Conservation (phyloP, 1,139 yeast species). For the Zygosaccharomyces pseudobailii region DNA sequence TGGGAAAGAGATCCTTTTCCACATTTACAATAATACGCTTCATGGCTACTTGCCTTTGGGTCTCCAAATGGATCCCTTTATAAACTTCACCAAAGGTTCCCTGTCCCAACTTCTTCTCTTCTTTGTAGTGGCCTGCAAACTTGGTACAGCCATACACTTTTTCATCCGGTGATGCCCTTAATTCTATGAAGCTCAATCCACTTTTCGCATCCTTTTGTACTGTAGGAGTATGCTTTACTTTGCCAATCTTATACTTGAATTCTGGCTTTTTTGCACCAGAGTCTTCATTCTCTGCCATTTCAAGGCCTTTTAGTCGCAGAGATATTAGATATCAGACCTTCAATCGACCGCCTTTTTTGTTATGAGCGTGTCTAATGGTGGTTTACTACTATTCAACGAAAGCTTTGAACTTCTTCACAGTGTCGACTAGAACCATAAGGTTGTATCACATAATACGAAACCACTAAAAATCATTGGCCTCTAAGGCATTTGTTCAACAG, state of each 20-base stretch:
- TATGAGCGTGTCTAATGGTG: neutral
- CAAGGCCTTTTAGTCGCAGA: neutral
- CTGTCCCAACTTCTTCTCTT: slow-evolving; percentile 72
- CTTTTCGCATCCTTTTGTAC: slow-evolving; percentile 27
- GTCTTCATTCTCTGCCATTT: slow-evolving; percentile 3
- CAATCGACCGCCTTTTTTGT: neutral
- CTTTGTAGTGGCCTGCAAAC: slow-evolving; percentile 42
- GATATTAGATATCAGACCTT: neutral
- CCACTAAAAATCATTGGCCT: neutral
- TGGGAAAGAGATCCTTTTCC: slow-evolving; percentile 89
- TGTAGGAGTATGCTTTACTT: slow-evolving; percentile 32
- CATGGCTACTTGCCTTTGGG: slow-evolving; percentile 67
- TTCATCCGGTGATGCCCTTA: slow-evolving; percentile 25
- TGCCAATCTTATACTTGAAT: slow-evolving; percentile 33
- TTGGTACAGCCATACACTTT: slow-evolving; percentile 32
- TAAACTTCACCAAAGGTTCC: slow-evolving; percentile 91
- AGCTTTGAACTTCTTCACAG: neutral
- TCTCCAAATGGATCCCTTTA: slow-evolving; percentile 53
- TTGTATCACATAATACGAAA: slow-evolving; percentile 1
- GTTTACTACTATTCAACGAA: neutral
- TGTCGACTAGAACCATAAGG: neutral
- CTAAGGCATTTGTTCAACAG: neutral
- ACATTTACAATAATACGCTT: slow-evolving; percentile 80
- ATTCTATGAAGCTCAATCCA: slow-evolving; percentile 26
- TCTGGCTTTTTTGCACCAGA: slow-evolving; percentile 14